Base-by-base conservation (phyloP, 345 rosid genomes). In the Mangifera indica region DNA sequence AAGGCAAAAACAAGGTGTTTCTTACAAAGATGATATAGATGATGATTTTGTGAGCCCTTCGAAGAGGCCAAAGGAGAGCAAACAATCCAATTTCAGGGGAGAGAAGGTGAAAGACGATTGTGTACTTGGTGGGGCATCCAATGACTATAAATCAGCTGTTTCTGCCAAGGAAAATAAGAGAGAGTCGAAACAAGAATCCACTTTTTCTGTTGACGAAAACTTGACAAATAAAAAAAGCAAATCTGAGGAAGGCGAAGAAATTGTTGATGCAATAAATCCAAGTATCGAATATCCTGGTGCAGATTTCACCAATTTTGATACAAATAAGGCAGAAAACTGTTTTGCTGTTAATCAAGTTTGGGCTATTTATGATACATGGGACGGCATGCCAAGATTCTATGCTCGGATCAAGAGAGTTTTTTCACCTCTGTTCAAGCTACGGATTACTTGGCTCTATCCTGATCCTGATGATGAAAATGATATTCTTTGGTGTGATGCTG, bases 381-480 rank as follows among this genome's bases (percentile, higher is more conserved):
- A 92, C 60, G 83, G 88, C 76, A 87, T 94, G 98, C 98, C 97
- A 17, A 87, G 97, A 69, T 84, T 67, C 63, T 90, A 94, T 83
- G 97, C 92, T 42, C 72, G 75, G 71, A 69, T 92, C 54, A 76
- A 62, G 64, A 90, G 84, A 79, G 95, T 94, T 52, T 34, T 66
- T 60, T 75, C 81, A 29, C 85, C 83, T 45, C 83, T 79, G 55
- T 91, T 92, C 75, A 92, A 84, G 87, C 57, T 90, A 25, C 74
- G 66, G 76, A 82, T 92, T 66, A 84, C 86, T 67, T 94, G 98
- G 98, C 85, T 94, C 21, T 97, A 92, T 79, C 74, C 88, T 40
- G 12, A 71, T 21, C 85, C 88, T 3, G 80, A 73, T 40, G 65
- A 71, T 18, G 32, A 79, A 65, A 77, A 69, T 62, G 82, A 84